Evolutionary conservation across 192 early-diverging fungal genomes (phyloP), one percentile per base, ranked within the genome.

Genomic region (Coemansia furcata): DNA sequence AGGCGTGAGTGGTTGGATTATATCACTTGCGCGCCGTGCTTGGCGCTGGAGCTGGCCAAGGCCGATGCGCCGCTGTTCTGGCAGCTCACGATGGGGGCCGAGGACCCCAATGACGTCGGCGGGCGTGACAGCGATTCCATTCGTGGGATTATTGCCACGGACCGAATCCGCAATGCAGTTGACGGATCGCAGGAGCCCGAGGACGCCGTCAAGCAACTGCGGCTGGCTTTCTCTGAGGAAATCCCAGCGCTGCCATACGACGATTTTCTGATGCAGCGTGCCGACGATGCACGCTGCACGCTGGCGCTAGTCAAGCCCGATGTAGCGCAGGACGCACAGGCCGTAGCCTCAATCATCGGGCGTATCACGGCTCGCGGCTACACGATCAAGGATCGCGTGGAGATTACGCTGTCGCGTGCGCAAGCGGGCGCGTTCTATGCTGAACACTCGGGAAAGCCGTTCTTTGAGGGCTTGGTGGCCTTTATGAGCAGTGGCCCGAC

Each of bases 301-400:
- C 60, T 88, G 52, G 86, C 83, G 17, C 63, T 87, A 29, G 78
- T 88, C 59, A 88, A 88, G 44, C 86, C 87, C 17, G 87, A 88
- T 59, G 69, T 82, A 4, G 52, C 76, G 19, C 57, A 47, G 33
- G 50, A 72, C 43, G 62, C 66, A n/a, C 38, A 60, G 9, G 66
- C 67, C 3, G 75, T 83, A 21, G 67, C 62, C 38, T 55, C 37
- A 14, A 74, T 87, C 32, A 74, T 82, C 33, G 57, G 65, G 46
- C 72, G 81, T 54, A 69, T 80, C 12, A 30, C 59, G 21, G 70
- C 69, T 2, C 78, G 77, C 19, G 85, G 85, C 39, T 86, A 81
- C 55, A 32, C 50, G 6, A 81, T 87, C 71, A 68, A 77, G 32
- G 66, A 77, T 38, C 72, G 75, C 57, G 63, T 72, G 15, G 71